Conservation (phyloP, 495 filamentous ascomycete genomes). For the Aeminium ludgeri region DNA sequence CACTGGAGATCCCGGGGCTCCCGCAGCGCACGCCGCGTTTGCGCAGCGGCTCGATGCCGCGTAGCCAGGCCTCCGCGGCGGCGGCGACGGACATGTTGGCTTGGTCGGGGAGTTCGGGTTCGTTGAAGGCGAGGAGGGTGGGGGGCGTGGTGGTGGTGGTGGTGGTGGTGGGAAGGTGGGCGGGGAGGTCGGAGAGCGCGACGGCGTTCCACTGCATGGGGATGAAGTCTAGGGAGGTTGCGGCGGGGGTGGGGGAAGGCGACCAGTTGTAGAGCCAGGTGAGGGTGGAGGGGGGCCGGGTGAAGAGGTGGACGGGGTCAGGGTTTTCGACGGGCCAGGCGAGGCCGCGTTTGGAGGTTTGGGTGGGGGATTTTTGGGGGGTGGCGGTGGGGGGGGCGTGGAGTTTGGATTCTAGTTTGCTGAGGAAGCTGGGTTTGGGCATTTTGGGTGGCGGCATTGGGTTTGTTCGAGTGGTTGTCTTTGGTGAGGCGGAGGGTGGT, state of each 20-base stretch:
- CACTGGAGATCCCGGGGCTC: constrained; percentile 12
- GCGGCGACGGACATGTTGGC: constrained; percentile 7
- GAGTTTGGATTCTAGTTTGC: too few relatives aligned
- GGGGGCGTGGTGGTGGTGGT: constrained; percentile 2
- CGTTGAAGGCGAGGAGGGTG: constrained; percentile 15
- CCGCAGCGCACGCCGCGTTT: constrained; percentile 10
- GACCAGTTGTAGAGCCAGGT: constrained; percentile 17
- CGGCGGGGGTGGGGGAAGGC: constrained; percentile 6
- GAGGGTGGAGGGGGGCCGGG: constrained; percentile 12
- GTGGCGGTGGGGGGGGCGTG: too few relatives aligned
- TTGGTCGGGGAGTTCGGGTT: constrained; percentile 15
- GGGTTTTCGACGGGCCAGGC: constrained; percentile 13
- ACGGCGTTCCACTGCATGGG: constrained; percentile 17
- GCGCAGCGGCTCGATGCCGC: constrained; percentile 12
- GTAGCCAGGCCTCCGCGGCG: constrained; percentile 13
- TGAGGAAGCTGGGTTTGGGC: too few relatives aligned
- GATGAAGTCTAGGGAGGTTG: constrained; percentile 8
- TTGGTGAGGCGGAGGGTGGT: too few relatives aligned
- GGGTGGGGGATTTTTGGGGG: too few relatives aligned
- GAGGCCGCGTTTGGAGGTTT: constrained; percentile 8
- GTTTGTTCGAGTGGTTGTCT: too few relatives aligned
- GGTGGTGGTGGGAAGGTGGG: constrained; percentile 1
- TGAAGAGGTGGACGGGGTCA: constrained; percentile 10
- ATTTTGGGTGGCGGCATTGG: too few relatives aligned
- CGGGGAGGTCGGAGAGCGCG: constrained; percentile 8